Base-by-base conservation (phyloP, 306 rosid genomes). In the Vigna reflexopilosa region DNA sequence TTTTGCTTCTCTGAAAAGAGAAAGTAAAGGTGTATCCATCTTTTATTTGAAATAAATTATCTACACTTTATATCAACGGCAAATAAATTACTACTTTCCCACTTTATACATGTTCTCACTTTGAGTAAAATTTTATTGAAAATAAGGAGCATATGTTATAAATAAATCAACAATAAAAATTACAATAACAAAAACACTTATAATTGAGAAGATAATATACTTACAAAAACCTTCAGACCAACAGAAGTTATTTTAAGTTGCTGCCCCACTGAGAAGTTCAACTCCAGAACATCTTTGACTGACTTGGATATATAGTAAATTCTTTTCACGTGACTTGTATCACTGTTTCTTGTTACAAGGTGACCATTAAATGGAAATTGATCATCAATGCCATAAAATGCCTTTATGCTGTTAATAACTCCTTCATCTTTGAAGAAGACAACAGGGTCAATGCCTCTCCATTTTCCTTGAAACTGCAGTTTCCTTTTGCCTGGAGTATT, bases 391-490 rank as follows among this genome's bases (percentile, higher is more conserved):
- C 97, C 97, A 45, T 94, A 94, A 85, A 94, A 94, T 64, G 83
- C 76, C 86, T 79, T 90, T 70, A 94, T 90, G 86, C 90, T 86
- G 50, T 81, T 70, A 73, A 92, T 72, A 49, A 86, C 67, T 48
- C 68, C 73, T 87, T 94, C 97, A 83, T 94, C 97, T 81, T 87
- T 89, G 75, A 94, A 90, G 81, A 92, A 85, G 61, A 94, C 84
- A 15, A 94, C 98, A 74, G 98, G 98, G 57, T 94, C 97, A 77
- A 92, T 86, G 3, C 97, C 98, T 88, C 77, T 94, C 98, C 98
- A 94, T 82, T 85, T 90, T 44, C 97, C 93, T 75, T 89, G 98
- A 50, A 40, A 66, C 76, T 90, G 96, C 72, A 84, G 61, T 88
- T 90, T 90, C 82, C 97, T 87, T 87, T 90, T 92, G 50, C 88